phyloP scores from a whole-genome alignment of 257 asterid species.

The Solanum appendiculatum region DNA sequence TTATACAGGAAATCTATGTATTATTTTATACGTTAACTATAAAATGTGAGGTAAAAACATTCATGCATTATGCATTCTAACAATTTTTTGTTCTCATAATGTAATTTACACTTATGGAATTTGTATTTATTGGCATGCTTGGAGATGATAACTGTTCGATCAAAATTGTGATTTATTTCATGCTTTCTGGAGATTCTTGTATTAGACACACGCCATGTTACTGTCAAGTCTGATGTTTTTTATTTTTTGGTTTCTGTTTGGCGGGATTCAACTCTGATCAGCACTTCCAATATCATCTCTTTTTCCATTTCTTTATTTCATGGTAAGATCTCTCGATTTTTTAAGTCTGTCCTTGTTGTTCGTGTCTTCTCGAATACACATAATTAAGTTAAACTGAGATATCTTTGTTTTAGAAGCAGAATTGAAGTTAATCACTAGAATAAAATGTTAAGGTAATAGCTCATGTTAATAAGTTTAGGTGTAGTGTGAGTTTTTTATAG shows the following conservation, averaged over 20 bases:
- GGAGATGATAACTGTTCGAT: neutral
- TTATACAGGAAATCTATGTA: no score
- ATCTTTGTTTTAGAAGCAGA: neutral
- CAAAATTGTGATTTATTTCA: neutral
- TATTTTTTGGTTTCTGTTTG: neutral
- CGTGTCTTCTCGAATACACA: neutral
- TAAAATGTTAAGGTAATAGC: neutral
- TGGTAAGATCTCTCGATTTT: conserved; percentile 29
- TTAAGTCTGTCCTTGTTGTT: neutral
- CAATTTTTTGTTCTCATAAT: no score
- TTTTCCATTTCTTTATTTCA: conserved; percentile 63
- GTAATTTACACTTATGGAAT: neutral
- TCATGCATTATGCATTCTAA: no score
- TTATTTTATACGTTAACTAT: no score
- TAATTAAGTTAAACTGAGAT: neutral
- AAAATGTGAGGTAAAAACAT: no score
- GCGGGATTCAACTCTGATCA: conserved; percentile 27
- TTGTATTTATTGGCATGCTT: neutral
- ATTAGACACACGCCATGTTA: neutral
- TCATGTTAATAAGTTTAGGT: neutral
- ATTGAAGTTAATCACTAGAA: neutral
- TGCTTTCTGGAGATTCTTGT: neutral
- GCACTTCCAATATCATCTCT: conserved; percentile 69
- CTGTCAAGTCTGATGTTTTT: no score
- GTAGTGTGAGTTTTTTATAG: neutral